These are phyloP conservation scores for Fusarium cyanostomum DNA, from an alignment of 2,329 filamentous ascomycete genomes.

Conservation along the genomic window DNA sequence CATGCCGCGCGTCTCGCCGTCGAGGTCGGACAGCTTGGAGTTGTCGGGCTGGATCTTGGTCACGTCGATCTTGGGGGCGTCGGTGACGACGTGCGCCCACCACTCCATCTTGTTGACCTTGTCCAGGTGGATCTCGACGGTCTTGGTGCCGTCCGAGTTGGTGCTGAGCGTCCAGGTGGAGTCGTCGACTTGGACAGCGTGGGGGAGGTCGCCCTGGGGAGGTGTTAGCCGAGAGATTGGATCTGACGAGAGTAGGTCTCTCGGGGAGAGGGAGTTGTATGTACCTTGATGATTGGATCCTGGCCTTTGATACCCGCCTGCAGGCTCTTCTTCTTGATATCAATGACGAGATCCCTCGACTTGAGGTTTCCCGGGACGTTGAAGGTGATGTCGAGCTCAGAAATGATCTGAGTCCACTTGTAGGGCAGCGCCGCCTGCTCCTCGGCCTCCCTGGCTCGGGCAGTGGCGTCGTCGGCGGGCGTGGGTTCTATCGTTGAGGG, in stretches of 20 bases:
- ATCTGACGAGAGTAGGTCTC: neutral
- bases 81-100: conserved; percentile 93
- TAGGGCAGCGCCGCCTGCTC: conserved; percentile 94
- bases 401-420: conserved; percentile 96
- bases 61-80: conserved; percentile 91
- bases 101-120: conserved; percentile 98
- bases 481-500: conserved; percentile 56
- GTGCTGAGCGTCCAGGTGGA: conserved; percentile 92
- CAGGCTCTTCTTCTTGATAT: conserved; percentile 81
- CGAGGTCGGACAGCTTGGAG: conserved; percentile 89
- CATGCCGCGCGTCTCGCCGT: conserved; percentile 95
- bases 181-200: conserved; percentile 83
- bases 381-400: conserved; percentile 83
- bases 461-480: conserved; percentile 66
- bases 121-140: conserved; percentile 85
- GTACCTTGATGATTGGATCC: conserved; percentile 81
- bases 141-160: conserved; percentile 72
- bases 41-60: conserved; percentile 94
- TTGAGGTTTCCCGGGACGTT: conserved; percentile 84
- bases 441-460: conserved; percentile 76
- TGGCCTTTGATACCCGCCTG: conserved; percentile 89
- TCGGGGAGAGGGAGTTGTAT: conserved; percentile 32
- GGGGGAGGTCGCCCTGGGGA: conserved; percentile 81
- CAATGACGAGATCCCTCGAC: conserved; percentile 82
- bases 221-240: conserved; percentile 10